phyloP scores from a whole-genome alignment of 768 basidiomycete genomes.

The Podaxis carcinomalis region DNA sequence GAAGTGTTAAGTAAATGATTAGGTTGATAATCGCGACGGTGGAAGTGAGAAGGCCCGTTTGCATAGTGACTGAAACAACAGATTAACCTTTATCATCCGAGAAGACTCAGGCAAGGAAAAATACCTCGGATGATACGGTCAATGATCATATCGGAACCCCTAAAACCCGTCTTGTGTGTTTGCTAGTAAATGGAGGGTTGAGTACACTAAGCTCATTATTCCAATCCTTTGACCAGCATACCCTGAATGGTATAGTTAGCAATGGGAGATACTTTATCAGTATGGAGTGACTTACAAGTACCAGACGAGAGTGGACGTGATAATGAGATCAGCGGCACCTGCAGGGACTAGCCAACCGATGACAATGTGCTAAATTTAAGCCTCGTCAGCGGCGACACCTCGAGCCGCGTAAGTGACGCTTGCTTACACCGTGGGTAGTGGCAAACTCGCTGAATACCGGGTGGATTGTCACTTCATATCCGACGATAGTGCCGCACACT shows the following conservation, averaged over 20 bases:
- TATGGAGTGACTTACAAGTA: constrained; percentile 28
- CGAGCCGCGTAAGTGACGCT: not conserved
- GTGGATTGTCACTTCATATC: constrained; percentile 20
- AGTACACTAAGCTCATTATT: not conserved
- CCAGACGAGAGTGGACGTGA: constrained; percentile 38
- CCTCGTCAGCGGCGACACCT: not conserved
- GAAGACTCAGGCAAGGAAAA: constrained; percentile 2
- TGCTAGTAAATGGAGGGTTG: constrained; percentile 18
- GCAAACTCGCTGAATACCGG: constrained; percentile 23
- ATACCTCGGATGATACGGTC: constrained; percentile 37
- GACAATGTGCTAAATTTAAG: constrained; percentile 16
- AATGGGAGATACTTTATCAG: not conserved
- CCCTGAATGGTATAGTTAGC: not conserved
- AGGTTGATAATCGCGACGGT: constrained; percentile 29
- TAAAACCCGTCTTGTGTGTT: constrained; percentile 37
- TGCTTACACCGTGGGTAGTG: constrained; percentile 11
- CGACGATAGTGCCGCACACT: constrained; percentile 26
- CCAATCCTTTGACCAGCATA: not conserved
- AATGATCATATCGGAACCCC: constrained; percentile 34
- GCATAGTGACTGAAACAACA: constrained; percentile 26
- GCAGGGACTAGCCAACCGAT: constrained; percentile 39
- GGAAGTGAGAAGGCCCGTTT: constrained; percentile 31
- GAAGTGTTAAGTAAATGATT: constrained; percentile 24
- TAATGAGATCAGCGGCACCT: constrained; percentile 35
- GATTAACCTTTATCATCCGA: not conserved